Evolutionary conservation across 1,284 basidiomycete genomes (phyloP).

Genomic region (Tylopilus sp.): DNA sequence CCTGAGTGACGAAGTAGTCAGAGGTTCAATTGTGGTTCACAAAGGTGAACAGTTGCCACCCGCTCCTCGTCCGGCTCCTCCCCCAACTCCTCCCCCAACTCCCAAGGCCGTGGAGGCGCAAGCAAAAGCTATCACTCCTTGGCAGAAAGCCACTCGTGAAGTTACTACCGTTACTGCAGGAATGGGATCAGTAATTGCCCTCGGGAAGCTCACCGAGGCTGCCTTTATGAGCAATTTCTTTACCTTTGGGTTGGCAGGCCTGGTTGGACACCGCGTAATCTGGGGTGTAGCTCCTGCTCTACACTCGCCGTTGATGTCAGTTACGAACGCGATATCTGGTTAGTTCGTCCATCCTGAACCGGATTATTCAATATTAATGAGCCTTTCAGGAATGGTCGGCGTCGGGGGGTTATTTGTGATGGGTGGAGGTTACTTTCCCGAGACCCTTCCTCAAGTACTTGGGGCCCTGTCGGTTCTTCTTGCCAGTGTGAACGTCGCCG

Average conservation of each 20-base stretch:
- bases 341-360: constrained; percentile 5
- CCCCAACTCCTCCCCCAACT: constrained; percentile 51
- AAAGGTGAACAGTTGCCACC: constrained; percentile 64
- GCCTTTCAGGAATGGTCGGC: constrained; percentile 63
- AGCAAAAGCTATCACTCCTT: constrained; percentile 68
- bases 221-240: constrained; percentile 84
- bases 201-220: constrained; percentile 74
- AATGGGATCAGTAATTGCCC: constrained; percentile 65
- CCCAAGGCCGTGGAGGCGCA: constrained; percentile 53
- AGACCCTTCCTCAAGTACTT: constrained; percentile 72
- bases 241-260: constrained; percentile 76
- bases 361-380: constrained; percentile 9
- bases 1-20: constrained; percentile 77
- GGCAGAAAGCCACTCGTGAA: constrained; percentile 73
- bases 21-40: constrained; percentile 75
- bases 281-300: constrained; percentile 85
- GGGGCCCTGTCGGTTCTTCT: constrained; percentile 78
- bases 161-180: constrained; percentile 69
- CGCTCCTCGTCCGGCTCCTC: constrained; percentile 59
- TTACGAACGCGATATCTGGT: constrained; percentile 79
- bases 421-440: constrained; percentile 81
- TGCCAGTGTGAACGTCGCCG: constrained; percentile 80
- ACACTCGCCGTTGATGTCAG: constrained; percentile 82
- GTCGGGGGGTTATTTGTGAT: constrained; percentile 84
- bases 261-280: constrained; percentile 83